Evolutionary conservation across 116 monocot genomes (phyloP), one percentile per base, ranked within the genome.

Genomic region (Papilionanthe hybrid): DNA sequence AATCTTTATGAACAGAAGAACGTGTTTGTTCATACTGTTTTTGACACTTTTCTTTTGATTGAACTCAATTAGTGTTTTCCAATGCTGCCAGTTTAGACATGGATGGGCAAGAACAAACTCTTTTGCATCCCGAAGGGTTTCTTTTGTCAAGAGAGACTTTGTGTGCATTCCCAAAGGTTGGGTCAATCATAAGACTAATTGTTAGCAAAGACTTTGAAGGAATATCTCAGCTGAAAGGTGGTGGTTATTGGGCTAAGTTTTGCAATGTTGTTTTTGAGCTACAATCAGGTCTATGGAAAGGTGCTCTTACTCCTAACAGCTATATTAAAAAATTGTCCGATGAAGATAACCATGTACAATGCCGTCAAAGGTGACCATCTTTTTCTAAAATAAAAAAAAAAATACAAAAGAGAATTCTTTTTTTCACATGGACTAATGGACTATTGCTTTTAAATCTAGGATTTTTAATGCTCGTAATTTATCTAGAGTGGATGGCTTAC

Each of bases 51-150:
- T 71, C 29, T 73, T 44, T 43, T 73, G 69, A 28, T n/a, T 71
- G 69, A 73, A 44, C 44, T 43, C n/a, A 37, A 44, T 15, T 73
- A 73, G 15, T 73, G 9, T 73, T 73, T 45, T 73, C 22, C 19
- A 73, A 44, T 73, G 73, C 32, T 73, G 43, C 66, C 76, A 82
- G 81, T 68, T 77, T 82, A 82, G 76, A 82, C 12, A 63, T 67
- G 49, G 81, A 82, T 56, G 50, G 50, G 53, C 42, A 76, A 37
- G 27, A 30, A 1, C 75, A 75, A 67, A 37, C 4, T 45, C 50
- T 41, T 76, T 65, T 82, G 60, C 55, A 25, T 76, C 75, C 68
- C 30, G 76, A 76, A 68, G 22, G 67, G 25, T 41, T 53, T 57
- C 76, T 67, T 47, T 67, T 82, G 9, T 10, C 81, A 77, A 32